These are phyloP conservation scores for Talaromyces islandicus DNA, from an alignment of 2,329 filamentous ascomycete genomes.

Conservation along the genomic window DNA sequence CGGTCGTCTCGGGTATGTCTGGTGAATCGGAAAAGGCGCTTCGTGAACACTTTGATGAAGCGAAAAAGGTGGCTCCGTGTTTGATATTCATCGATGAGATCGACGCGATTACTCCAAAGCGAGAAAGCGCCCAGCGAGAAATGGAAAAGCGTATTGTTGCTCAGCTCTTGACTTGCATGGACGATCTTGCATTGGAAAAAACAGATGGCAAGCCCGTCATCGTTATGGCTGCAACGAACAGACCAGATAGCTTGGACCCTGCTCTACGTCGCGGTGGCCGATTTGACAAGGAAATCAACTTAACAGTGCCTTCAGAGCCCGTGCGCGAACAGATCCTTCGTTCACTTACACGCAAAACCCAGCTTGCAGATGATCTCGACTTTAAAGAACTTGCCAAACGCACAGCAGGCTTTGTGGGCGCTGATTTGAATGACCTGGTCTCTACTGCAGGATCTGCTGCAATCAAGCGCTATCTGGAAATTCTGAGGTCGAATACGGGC, in stretches of 20 bases:
- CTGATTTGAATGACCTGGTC: conserved; percentile 71
- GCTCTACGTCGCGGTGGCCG: conserved; percentile 66
- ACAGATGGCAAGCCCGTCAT: conserved; percentile 74
- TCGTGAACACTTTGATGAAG: conserved; percentile 79
- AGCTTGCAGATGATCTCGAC: conserved; percentile 64
- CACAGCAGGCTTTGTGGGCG: conserved; percentile 89
- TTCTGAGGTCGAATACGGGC: conserved; percentile 43
- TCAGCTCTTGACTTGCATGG: conserved; percentile 81
- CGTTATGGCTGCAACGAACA: conserved; percentile 85
- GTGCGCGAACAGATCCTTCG: conserved; percentile 73
- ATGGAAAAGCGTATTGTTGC: conserved; percentile 84
- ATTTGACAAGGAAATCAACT: conserved; percentile 79
- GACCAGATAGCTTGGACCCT: conserved; percentile 78
- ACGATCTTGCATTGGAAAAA: conserved; percentile 66
- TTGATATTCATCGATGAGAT: conserved; percentile 90
- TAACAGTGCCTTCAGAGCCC: conserved; percentile 76
- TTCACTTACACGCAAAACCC: conserved; percentile 62
- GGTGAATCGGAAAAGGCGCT: conserved; percentile 86
- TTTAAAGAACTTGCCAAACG: conserved; percentile 68
- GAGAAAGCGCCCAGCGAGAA: conserved; percentile 75
- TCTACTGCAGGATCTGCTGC: conserved; percentile 59
- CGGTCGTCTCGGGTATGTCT: conserved; percentile 78
- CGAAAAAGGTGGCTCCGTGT: conserved; percentile 77
- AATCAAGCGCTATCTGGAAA: conserved; percentile 55
- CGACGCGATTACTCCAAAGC: conserved; percentile 82